phyloP scores from a whole-genome alignment of 352 stramenopile genomes.

The Globisporangium orthogonon region DNA sequence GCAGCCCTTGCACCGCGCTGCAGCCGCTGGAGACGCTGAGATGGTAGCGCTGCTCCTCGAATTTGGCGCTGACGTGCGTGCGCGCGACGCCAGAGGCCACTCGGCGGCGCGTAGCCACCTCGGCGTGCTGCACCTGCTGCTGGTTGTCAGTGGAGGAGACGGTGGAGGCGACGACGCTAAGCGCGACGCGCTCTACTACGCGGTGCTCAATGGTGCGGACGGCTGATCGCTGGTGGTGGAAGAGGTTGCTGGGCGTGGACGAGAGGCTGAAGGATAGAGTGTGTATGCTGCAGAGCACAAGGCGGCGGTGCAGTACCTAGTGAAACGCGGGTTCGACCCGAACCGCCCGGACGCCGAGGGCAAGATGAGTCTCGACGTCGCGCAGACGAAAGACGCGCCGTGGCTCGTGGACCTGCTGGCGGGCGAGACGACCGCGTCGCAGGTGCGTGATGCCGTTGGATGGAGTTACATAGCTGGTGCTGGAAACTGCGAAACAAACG shows the following conservation, averaged over 20 bases:
- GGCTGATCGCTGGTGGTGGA: too few species aligned
- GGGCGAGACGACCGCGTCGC: slow-evolving; percentile 25
- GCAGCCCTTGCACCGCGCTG: slow-evolving; percentile 57
- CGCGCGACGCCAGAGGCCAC: too few species aligned
- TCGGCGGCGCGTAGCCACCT: background rate
- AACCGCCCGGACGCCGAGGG: slow-evolving; percentile 36
- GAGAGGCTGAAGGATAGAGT: too few species aligned
- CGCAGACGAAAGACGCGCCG: slow-evolving; percentile 22
- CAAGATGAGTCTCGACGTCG: slow-evolving; percentile 35
- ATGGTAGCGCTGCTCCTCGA: slow-evolving; percentile 44
- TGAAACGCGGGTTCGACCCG: slow-evolving; percentile 50
- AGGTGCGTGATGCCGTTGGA: slow-evolving; percentile 3
- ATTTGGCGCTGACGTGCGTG: slow-evolving; percentile 33
- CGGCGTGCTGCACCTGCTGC: background rate
- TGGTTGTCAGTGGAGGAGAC: too few species aligned
- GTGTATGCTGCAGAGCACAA: slow-evolving; percentile 34
- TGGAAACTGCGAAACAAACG: too few species aligned
- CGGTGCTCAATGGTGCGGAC: too few species aligned
- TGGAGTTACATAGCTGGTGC: too few species aligned
- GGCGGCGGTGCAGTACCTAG: slow-evolving; percentile 59
- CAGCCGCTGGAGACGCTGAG: slow-evolving; percentile 28
- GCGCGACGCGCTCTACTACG: too few species aligned
- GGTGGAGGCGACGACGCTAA: too few species aligned
- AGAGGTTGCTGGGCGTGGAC: too few species aligned
- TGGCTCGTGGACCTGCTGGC: slow-evolving; percentile 49